These are phyloP conservation scores for Entonaema liquescens DNA, from an alignment of 495 filamentous ascomycete species.

Conservation along the genomic window DNA sequence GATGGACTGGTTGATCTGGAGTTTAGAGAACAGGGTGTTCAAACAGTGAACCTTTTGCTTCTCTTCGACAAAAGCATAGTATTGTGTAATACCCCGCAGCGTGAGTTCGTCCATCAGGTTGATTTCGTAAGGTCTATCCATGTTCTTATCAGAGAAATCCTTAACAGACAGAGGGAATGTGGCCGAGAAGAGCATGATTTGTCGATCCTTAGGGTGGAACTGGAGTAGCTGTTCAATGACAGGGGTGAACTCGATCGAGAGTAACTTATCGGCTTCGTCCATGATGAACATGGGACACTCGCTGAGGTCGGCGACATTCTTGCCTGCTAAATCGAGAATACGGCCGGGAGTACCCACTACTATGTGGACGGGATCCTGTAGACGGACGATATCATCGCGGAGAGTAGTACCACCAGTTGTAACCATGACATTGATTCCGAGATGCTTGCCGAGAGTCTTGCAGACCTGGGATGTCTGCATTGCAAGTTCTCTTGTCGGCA, in stretches of 20 bases:
- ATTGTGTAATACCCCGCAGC: slow-evolving; percentile 96
- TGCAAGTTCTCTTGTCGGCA: slow-evolving; percentile 96
- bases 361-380: slow-evolving; percentile 94
- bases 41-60: slow-evolving; percentile 99
- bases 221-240: slow-evolving; percentile 94
- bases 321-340: slow-evolving; percentile 93
- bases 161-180: slow-evolving; percentile 97
- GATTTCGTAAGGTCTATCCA: slow-evolving; percentile 95
- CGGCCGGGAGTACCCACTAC: slow-evolving; percentile 96
- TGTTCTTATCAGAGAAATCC: slow-evolving; percentile 97
- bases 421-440: slow-evolving; percentile 98
- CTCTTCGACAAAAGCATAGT: slow-evolving; percentile 99
- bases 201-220: slow-evolving; percentile 94
- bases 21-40: slow-evolving; percentile 97
- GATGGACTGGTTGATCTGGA: slow-evolving; percentile 99
- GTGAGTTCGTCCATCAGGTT: slow-evolving; percentile 99
- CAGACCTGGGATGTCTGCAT: slow-evolving; percentile 98
- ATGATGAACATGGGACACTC: slow-evolving; percentile 98
- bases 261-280: slow-evolving; percentile 98
- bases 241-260: slow-evolving; percentile 95
- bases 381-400: slow-evolving; percentile 95
- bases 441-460: slow-evolving; percentile 96
- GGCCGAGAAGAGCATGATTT: slow-evolving; percentile 99
- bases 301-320: slow-evolving; percentile 94
- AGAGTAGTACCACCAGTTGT: slow-evolving; percentile 94